Conservation (phyloP, 805 yeast genomes). For the Metschnikowia colocasiae region DNA sequence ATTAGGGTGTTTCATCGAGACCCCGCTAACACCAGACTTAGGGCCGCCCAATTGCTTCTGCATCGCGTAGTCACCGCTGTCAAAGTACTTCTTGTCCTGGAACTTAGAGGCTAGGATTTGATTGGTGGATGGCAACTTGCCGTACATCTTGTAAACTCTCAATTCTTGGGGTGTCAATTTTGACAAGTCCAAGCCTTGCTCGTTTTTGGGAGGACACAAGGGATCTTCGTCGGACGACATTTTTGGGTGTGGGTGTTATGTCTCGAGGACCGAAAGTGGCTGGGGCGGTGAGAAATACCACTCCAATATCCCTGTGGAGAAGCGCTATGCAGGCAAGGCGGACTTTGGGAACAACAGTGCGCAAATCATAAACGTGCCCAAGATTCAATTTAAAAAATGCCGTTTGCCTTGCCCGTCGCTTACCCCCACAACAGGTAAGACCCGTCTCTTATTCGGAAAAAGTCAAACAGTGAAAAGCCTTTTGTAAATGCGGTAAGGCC, state of each 20-base stretch:
- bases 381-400: too few species aligned
- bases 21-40: constrained; percentile 31
- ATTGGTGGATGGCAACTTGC: constrained; percentile 76
- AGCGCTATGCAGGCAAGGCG: constrained; percentile 5
- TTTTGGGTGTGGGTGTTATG: not conserved
- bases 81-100: constrained; percentile 88
- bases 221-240: constrained; percentile 46
- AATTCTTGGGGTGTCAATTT: constrained; percentile 75
- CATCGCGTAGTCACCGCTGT: constrained; percentile 91
- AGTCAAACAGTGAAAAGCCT: not conserved
- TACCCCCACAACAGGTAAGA: not conserved
- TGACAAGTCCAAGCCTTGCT: constrained; percentile 48
- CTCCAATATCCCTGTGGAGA: constrained; percentile 4
- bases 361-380: not conserved
- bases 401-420: not conserved
- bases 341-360: constrained; percentile 1
- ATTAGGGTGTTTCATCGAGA: constrained; percentile 47
- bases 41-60: constrained; percentile 44
- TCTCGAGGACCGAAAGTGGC: not conserved
- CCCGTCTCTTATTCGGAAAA: not conserved
- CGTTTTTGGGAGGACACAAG: constrained; percentile 44
- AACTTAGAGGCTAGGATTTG: constrained; percentile 72
- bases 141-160: constrained; percentile 74
- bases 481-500: constrained; percentile 5
- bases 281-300: constrained; percentile 6